Conservation (phyloP, 805 yeast genomes). For the Maudiozyma barnettii region DNA sequence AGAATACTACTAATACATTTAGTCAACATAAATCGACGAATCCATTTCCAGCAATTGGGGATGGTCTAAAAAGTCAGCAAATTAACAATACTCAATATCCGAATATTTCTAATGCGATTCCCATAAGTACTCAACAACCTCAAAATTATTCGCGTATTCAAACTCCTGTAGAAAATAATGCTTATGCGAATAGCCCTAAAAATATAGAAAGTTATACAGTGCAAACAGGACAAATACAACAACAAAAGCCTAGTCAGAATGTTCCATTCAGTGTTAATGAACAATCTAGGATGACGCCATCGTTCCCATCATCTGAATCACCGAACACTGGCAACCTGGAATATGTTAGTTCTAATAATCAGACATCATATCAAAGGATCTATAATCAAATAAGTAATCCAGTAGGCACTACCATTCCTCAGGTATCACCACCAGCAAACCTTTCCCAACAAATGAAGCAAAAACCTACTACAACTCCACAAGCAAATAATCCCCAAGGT, state of each 20-base stretch:
- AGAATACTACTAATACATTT: not conserved
- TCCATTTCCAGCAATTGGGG: conserved; percentile 27
- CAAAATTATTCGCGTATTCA: not conserved
- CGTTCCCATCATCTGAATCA: not conserved
- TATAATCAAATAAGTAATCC: not conserved
- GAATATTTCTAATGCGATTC: not conserved
- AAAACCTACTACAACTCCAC: too few relatives aligned
- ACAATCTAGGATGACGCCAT: not conserved
- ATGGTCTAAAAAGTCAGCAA: conserved; percentile 4
- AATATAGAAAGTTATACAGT: not conserved
- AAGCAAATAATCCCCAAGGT: too few relatives aligned
- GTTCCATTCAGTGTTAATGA: not conserved
- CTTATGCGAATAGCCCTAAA: not conserved
- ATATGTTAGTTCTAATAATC: not conserved
- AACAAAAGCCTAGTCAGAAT: not conserved
- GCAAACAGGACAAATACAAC: not conserved
- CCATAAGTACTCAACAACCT: not conserved
- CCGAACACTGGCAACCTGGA: not conserved
- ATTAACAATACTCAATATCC: not conserved
- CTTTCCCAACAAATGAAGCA: too few relatives aligned
- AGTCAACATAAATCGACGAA: conserved; percentile 29
- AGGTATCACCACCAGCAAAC: too few relatives aligned
- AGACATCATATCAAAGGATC: not conserved
- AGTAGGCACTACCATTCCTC: not conserved
- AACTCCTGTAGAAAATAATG: not conserved